A percentile compares a stretch with the other conserved stretches of the same genome.
Conservation (phyloP, 768 basidiomycete genomes). For the Cyclocybe aegerita region DNA sequence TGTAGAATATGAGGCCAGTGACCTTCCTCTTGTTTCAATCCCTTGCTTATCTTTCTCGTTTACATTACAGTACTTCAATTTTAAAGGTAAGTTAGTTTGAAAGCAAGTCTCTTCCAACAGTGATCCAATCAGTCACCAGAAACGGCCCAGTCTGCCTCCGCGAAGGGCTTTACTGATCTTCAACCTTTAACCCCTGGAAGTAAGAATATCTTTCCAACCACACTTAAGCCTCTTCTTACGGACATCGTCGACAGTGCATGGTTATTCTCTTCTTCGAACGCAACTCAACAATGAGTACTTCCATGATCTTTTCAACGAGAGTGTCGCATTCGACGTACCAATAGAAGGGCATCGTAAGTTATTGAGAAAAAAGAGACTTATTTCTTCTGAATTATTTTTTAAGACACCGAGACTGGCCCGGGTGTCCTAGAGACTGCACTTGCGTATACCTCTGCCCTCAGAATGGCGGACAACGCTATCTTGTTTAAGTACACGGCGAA, state of each 20-base stretch:
- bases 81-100: slow-evolving; percentile 60
- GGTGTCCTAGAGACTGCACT: slow-evolving; percentile 87
- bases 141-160: slow-evolving; percentile 69
- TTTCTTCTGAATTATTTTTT: neutral
- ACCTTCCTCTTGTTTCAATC: neutral
- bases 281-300: slow-evolving; percentile 91
- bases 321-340: slow-evolving; percentile 67
- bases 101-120: neutral
- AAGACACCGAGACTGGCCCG: slow-evolving; percentile 92
- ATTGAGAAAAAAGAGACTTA: neutral
- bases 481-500: slow-evolving; percentile 93
- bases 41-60: neutral
- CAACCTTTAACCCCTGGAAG: slow-evolving; percentile 90
- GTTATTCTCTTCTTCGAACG: slow-evolving; percentile 90
- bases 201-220: slow-evolving; percentile 37
- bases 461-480: slow-evolving; percentile 90
- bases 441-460: slow-evolving; percentile 73
- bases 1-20: slow-evolving; percentile 85
- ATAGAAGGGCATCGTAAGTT: slow-evolving; percentile 85
- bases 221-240: neutral
- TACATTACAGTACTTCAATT: slow-evolving; percentile 74
- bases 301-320: slow-evolving; percentile 80
- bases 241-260: slow-evolving; percentile 71
- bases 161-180: slow-evolving; percentile 77
- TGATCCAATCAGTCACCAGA: slow-evolving; percentile 44